Evolutionary conservation across 176 grass and related monocot genomes (phyloP), one percentile per base, ranked within the genome.

Genomic region (Carex myosuroides): DNA sequence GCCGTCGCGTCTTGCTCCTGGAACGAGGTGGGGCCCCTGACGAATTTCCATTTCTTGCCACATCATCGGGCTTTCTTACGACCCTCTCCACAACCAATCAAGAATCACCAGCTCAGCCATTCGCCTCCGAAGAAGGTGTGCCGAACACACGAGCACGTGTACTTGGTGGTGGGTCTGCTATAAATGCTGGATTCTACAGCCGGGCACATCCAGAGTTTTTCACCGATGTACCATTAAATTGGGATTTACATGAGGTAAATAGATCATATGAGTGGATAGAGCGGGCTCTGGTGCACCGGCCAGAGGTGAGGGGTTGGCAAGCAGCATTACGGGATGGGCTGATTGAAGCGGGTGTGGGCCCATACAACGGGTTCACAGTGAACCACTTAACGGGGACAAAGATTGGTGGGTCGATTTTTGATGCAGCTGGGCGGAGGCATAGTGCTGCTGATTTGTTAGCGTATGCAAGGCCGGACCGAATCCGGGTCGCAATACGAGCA

Each of bases 141-240:
- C 78, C 92, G 0, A 94, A 92, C 88, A 91, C 88, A 7, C 92
- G 89, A 12, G 90, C 87, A 0, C 52, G 92, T 2, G 95, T 94
- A 12, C 88, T 94, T 64, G 89, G 90, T 59, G 95, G 92, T 5
- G 86, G 81, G 24, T 91, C 85, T 0, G 81, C 87, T 21, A 92
- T 97, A 85, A 91, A 94, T 61, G 92, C 90, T 12, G 92, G 94
- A 2, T 97, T 97, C 88, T 97, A 97, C 90, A 94, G 90, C 0
- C 92, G 88, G 61, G 94, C 87, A 5, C 94, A 92, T 84, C 88
- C 74, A 0, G 86, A 29, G 33, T 97, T 89, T 85, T 97, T 89
- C 61, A 41, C 33, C 26, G 73, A 77, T 29, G 81, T 37, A 20
- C 55, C 81, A 82, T 84, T 90, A 10, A 80, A 89, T 8, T 97